phyloP scores from a whole-genome alignment of 768 basidiomycete genomes.

The Boletus pseudopeckii region DNA sequence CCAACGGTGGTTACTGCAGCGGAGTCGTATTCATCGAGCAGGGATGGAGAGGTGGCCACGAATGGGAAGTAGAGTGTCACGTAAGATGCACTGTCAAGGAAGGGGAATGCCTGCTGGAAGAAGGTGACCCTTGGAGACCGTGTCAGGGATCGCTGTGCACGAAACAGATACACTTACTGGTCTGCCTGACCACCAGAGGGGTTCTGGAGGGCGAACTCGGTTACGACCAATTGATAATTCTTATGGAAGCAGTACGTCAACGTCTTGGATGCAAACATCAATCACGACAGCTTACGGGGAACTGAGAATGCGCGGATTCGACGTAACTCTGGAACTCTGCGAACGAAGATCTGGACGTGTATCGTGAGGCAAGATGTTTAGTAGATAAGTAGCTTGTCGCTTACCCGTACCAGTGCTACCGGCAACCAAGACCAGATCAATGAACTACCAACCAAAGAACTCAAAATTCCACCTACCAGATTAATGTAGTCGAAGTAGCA shows the following conservation, averaged over 20 bases:
- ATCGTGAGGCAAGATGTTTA: not conserved
- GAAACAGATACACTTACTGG: conserved; percentile 22
- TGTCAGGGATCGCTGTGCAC: not conserved
- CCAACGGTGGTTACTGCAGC: conserved; percentile 16
- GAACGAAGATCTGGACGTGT: conserved; percentile 21
- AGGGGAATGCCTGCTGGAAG: conserved; percentile 33
- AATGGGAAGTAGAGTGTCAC: conserved; percentile 38
- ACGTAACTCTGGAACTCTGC: conserved; percentile 28
- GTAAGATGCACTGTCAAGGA: conserved; percentile 33
- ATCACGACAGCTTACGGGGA: conserved; percentile 21
- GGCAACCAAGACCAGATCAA: not conserved
- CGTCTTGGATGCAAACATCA: not conserved
- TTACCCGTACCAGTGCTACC: conserved; percentile 32
- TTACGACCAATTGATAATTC: conserved; percentile 27
- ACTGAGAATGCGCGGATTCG: conserved; percentile 25
- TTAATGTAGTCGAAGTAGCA: conserved; percentile 38
- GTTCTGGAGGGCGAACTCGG: conserved; percentile 34
- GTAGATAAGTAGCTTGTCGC: not conserved
- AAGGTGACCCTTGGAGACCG: conserved; percentile 25
- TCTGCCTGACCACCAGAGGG: conserved; percentile 29
- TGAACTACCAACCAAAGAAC: not conserved
- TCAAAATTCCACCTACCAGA: conserved; percentile 17
- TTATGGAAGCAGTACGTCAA: conserved; percentile 7
- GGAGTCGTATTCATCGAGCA: conserved; percentile 22
- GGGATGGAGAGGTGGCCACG: conserved; percentile 30